Evolutionary conservation across 495 filamentous ascomycete species (phyloP).

Genomic region (Aspergillus avenaceus): DNA sequence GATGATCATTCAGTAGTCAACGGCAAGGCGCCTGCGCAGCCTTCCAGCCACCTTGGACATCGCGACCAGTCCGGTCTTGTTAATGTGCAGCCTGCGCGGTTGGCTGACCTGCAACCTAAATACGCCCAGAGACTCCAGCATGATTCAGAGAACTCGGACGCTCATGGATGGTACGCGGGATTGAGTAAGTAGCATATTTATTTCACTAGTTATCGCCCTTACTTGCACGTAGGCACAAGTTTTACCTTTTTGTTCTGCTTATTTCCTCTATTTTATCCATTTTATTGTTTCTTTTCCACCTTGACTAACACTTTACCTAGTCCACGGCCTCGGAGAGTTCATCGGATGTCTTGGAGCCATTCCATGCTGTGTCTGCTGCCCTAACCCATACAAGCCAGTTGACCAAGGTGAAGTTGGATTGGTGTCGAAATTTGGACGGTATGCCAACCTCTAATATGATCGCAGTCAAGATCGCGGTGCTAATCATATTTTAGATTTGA

Average conservation of each 20-base stretch:
- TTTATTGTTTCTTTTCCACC: background rate
- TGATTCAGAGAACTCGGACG: conserved; percentile 60
- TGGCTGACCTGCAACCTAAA: conserved; percentile 81
- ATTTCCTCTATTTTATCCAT: background rate
- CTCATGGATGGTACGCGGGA: conserved; percentile 85
- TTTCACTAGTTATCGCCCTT: background rate
- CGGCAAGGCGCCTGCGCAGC: conserved; percentile 39
- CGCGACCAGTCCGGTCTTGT: conserved; percentile 44
- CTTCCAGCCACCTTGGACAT: conserved; percentile 11
- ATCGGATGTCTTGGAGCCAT: conserved; percentile 82
- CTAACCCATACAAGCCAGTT: conserved; percentile 97
- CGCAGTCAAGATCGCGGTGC: background rate
- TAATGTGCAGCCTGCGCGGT: conserved; percentile 73
- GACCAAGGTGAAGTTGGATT: conserved; percentile 89
- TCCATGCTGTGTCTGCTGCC: conserved; percentile 88
- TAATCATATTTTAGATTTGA: conserved; percentile 56
- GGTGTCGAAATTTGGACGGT: conserved; percentile 89
- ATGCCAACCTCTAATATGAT: conserved; percentile 9
- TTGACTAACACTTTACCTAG: conserved; percentile 30
- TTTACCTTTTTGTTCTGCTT: background rate
- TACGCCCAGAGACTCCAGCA: conserved; percentile 76
- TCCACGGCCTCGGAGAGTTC: conserved; percentile 69
- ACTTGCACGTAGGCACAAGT: conserved; percentile 5
- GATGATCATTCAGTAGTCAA: conserved; percentile 23
- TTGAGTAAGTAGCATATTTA: conserved; percentile 59